Percentiles rank a stretch among this genome's conserved stretches.
phyloP scores from a whole-genome alignment of 345 rosid genomes.

The Durio zibethinus region DNA sequence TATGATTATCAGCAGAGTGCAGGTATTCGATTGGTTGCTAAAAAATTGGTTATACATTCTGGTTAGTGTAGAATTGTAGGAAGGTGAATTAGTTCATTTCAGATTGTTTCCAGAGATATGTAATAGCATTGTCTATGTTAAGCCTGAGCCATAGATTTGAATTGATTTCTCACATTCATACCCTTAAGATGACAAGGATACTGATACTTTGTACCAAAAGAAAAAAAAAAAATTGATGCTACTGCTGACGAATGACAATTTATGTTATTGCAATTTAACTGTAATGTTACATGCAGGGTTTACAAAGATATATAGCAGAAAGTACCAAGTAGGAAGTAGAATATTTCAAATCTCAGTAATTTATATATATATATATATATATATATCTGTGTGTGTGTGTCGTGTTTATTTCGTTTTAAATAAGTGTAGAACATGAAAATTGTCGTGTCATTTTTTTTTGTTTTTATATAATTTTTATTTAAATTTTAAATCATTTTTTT shows the following conservation, averaged over 20 bases:
- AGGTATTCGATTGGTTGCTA: constrained; percentile 70
- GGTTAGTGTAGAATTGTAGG: not conserved
- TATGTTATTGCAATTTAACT: constrained; percentile 1
- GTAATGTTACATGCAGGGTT: not conserved
- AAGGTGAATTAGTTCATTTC: not conserved
- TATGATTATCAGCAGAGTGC: constrained; percentile 71
- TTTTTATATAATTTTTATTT: too few relatives aligned
- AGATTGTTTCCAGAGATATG: not conserved
- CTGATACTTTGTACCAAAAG: not conserved
- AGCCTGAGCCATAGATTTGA: not conserved
- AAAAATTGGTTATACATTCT: constrained; percentile 48
- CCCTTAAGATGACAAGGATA: not conserved
- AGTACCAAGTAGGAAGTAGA: not conserved
- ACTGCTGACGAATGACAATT: not conserved
- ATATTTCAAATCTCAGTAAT: too few relatives aligned
- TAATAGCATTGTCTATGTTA: not conserved
- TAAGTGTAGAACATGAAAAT: too few relatives aligned
- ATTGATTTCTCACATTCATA: not conserved
- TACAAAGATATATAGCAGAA: not conserved
- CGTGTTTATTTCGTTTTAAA: too few relatives aligned
- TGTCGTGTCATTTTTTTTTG: too few relatives aligned
- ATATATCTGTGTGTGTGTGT: too few relatives aligned
- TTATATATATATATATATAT: too few relatives aligned
- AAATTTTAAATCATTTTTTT: too few relatives aligned
- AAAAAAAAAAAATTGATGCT: not conserved